These are phyloP conservation scores for Graphilbum ipis-grandicollis DNA, from an alignment of 2,329 filamentous ascomycete genomes.

Conservation along the genomic window DNA sequence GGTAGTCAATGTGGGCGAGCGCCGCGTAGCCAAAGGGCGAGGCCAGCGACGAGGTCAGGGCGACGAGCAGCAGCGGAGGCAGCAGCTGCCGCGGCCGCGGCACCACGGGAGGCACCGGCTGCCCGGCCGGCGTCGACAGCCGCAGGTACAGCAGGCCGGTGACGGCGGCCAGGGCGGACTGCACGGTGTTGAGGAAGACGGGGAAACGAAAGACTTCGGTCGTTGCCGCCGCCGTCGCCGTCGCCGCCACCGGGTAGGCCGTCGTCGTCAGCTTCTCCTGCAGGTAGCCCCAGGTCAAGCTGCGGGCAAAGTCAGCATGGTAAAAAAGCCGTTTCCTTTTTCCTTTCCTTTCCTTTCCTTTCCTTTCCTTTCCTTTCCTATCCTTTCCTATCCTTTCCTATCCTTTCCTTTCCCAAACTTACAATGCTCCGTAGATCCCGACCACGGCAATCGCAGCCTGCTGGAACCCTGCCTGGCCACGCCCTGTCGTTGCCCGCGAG, in stretches of 20 bases:
- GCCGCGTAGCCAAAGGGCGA: slow-evolving; percentile 93
- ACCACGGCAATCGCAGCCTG: slow-evolving; percentile 77
- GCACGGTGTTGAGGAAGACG: slow-evolving; percentile 89
- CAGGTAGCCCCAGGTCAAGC: slow-evolving; percentile 87
- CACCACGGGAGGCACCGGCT: slow-evolving; percentile 48
- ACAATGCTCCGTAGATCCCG: slow-evolving; percentile 97
- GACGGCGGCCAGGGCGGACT: slow-evolving; percentile 73
- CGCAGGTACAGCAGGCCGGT: slow-evolving; percentile 70
- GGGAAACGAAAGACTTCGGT: slow-evolving; percentile 87
- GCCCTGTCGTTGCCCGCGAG: slow-evolving; percentile 13
- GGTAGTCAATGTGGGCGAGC: slow-evolving; percentile 88
- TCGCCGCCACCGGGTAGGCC: slow-evolving; percentile 39
- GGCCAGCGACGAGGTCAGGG: slow-evolving; percentile 72
- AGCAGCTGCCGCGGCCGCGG: slow-evolving; percentile 61
- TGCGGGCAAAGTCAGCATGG: no score
- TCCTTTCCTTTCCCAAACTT: slow-evolving; percentile 16
- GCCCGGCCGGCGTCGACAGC: slow-evolving; percentile 37
- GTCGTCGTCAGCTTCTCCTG: slow-evolving; percentile 97
- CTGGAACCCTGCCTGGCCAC: slow-evolving; percentile 46
- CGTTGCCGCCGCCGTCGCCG: slow-evolving; percentile 24
- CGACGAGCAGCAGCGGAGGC: slow-evolving; percentile 64
- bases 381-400: neutral
- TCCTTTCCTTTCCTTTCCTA: neutral
- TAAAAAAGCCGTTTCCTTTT: no score
- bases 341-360: no score